A percentile compares a stretch with the other conserved stretches of the same genome.
Evolutionary conservation across 2,329 filamentous ascomycete species (phyloP).

Genomic region (Diaporthe australafricana): DNA sequence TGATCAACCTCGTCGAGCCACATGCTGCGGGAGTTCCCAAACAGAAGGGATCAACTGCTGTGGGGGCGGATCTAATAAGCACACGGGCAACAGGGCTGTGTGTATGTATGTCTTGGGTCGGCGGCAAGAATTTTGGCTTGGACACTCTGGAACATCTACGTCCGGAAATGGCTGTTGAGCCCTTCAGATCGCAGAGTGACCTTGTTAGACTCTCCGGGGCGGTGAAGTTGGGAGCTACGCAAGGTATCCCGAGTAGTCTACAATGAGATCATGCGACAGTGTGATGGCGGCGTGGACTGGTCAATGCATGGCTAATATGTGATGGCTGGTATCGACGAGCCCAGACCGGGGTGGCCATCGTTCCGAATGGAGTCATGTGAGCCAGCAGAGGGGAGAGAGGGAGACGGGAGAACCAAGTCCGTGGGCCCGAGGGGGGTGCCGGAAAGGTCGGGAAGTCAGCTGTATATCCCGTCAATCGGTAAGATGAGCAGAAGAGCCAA

Average conservation of each 20-base stretch:
- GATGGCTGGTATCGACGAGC: constrained; percentile 14
- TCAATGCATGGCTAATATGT: constrained; percentile 15
- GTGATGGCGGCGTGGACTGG: constrained; percentile 14
- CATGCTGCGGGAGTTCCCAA: neutral
- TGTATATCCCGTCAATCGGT: neutral
- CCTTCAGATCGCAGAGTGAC: neutral
- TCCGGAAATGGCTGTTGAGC: neutral
- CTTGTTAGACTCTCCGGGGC: constrained; percentile 4
- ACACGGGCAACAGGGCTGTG: neutral
- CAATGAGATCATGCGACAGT: constrained; percentile 1
- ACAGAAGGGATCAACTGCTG: constrained; percentile 12
- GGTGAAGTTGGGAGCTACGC: neutral
- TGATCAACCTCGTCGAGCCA: constrained; percentile 18
- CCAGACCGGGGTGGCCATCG: constrained; percentile 9
- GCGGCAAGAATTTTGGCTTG: neutral
- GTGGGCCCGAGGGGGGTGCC: constrained; percentile 14
- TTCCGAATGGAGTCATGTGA: constrained; percentile 9
- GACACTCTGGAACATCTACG: neutral
- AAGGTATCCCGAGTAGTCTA: neutral
- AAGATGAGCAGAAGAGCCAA: constrained; percentile 21
- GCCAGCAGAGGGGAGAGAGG: neutral
- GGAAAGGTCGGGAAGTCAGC: constrained; percentile 18
- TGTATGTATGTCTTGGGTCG: neutral
- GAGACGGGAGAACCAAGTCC: constrained; percentile 13
- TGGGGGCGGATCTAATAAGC: constrained; percentile 2